Percentiles rank a stretch among this genome's conserved stretches.
Conservation (phyloP, 306 rosid genomes). For the Malus fusca region DNA sequence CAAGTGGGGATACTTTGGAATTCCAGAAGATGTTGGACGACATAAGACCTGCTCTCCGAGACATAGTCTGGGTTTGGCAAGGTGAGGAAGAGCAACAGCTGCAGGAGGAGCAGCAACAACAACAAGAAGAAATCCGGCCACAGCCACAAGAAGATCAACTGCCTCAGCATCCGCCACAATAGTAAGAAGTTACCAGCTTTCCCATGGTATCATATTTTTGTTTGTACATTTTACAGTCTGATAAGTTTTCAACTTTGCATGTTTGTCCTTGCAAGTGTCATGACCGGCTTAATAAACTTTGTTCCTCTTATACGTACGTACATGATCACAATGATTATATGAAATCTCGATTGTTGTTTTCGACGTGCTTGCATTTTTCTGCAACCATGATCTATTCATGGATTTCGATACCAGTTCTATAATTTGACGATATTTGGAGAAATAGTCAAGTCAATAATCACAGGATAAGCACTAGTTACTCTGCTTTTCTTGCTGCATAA, state of each 20-base stretch:
- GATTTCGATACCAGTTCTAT: background rate
- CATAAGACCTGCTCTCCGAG: constrained; percentile 69
- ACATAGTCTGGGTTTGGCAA: constrained; percentile 86
- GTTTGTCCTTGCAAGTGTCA: background rate
- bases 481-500: constrained; percentile 48
- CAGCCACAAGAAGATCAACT: constrained; percentile 2
- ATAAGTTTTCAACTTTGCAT: background rate
- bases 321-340: background rate
- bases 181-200: background rate
- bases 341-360: background rate
- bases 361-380: background rate
- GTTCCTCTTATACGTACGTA: background rate
- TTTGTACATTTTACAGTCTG: background rate
- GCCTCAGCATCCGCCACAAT: background rate
- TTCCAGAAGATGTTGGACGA: constrained; percentile 59
- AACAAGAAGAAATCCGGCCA: constrained; percentile 25
- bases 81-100: constrained; percentile 38
- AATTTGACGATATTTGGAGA: constrained; percentile 66
- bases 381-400: background rate
- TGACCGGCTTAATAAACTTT: background rate
- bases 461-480: constrained; percentile 25
- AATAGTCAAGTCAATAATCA: constrained; percentile 64
- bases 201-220: background rate
- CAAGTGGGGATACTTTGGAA: constrained; percentile 77
- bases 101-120: constrained; percentile 19